phyloP scores from a whole-genome alignment of 495 filamentous ascomycete genomes.

The Friedmanniomyces simplex region DNA sequence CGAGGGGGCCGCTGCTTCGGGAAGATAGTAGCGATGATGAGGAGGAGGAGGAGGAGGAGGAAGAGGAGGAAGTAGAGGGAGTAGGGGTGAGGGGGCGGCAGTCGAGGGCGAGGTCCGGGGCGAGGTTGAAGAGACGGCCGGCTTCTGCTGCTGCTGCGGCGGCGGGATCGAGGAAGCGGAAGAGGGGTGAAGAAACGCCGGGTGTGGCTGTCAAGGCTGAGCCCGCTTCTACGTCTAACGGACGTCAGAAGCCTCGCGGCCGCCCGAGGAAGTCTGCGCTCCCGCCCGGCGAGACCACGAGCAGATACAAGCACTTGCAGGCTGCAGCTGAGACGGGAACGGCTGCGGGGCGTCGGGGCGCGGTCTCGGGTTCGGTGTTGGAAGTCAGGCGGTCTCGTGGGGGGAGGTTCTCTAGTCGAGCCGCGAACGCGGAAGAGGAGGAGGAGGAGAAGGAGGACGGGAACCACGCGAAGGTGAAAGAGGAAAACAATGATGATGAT shows the following conservation, averaged over 20 bases:
- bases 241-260: not conserved
- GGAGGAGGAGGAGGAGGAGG: conserved; percentile 17
- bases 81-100: not conserved
- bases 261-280: conserved; percentile 5
- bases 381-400: too few species aligned
- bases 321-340: not conserved
- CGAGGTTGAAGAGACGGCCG: not conserved
- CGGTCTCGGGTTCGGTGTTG: not conserved
- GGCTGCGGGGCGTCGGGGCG: not conserved
- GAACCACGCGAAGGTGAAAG: not conserved
- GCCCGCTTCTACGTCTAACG: not conserved
- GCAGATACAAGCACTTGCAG: not conserved
- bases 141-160: not conserved
- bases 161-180: not conserved
- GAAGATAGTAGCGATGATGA: conserved; percentile 20
- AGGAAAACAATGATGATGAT: not conserved
- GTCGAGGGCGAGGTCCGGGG: not conserved
- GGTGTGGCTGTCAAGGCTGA: not conserved
- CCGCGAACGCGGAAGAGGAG: too few species aligned
- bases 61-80: conserved; percentile 7
- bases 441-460: not conserved
- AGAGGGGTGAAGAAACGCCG: not conserved
- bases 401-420: too few species aligned
- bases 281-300: conserved; percentile 5
- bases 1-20: conserved; percentile 13